Conservation (phyloP, 805 yeast genomes). For the Wickerhamomyces chambardii region DNA sequence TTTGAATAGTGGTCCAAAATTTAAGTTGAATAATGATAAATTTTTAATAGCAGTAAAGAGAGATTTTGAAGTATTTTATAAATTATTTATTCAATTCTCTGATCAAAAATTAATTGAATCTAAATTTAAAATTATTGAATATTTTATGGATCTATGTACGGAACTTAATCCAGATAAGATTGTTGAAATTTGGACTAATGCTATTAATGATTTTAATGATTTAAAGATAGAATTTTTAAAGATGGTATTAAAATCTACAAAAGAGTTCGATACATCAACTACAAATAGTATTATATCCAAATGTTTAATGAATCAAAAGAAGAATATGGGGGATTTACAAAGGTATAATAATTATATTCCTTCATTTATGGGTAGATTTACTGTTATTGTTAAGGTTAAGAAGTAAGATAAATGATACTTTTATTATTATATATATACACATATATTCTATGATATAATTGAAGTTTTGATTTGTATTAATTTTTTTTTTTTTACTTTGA, state of each 20-base stretch:
- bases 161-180: conserved; percentile 37
- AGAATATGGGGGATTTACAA: not conserved
- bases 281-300: not conserved
- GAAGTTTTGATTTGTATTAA: no score
- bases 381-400: not conserved
- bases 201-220: conserved; percentile 62
- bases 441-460: no score
- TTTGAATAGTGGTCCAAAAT: conserved; percentile 30
- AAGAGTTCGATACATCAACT: conserved; percentile 20
- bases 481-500: not conserved
- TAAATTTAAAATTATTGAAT: conserved; percentile 52
- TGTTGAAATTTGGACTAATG: conserved; percentile 48
- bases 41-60: conserved; percentile 43
- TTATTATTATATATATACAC: no score
- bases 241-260: conserved; percentile 43
- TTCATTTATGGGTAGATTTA: conserved; percentile 2
- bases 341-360: not conserved
- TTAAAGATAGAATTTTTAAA: conserved; percentile 66
- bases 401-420: not conserved
- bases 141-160: conserved; percentile 46
- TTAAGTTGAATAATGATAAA: conserved; percentile 32
- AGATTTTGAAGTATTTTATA: conserved; percentile 51
- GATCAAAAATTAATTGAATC: conserved; percentile 33
- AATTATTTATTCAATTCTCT: conserved; percentile 37
- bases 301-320: not conserved